Base-by-base conservation (phyloP, 2,329 filamentous ascomycete species). In the Cladophialophora psammophila region DNA sequence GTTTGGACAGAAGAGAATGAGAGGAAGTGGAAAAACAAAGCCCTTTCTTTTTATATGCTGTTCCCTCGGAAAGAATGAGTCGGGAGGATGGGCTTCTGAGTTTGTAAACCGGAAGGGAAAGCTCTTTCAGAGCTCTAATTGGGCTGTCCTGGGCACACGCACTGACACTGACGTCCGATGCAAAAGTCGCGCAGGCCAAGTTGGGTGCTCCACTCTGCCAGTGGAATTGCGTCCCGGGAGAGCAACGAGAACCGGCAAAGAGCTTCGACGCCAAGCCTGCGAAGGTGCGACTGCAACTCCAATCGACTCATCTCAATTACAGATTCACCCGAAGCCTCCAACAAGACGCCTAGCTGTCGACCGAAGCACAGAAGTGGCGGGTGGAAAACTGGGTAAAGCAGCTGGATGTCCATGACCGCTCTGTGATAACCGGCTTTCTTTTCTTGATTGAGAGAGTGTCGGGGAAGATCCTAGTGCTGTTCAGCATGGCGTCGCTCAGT, bases 401-500 rank as follows among this genome's bases (percentile, higher is more conserved):
- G 18, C 45, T 26, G 18, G 20, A 18, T 26, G 45, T 26, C 18
- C 45, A n/a, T n/a, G 18, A 26, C 45, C 12, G 12, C 1, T 10
- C 45, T 26, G 45, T 50, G 45, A 20, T 8, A 20, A n/a, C 26
- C 12, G 48, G 59, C 8, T 45, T 55, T 69, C 26, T 26, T 52
- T 57, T 60, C 20, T 40, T 6, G 34, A 13, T 40, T 50, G 50
- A 18, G 18, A 5, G 45, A 50, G 60, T 45, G 63, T 61, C 42
- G 32, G 55, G 48, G 64, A 54, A 62, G 65, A 62, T 55, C 52
- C 56, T 1, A 50, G 45, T 60, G 40, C 60, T 35, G 36, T 67
- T 45, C 69, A 76, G 58, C 45, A 80, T 81, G 79, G 75, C 79
- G 69, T 74, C 69, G 12, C 56, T 72, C 55, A 69, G 62, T 58